These are phyloP conservation scores for Arthrobotrys iridis DNA, from an alignment of 2,329 filamentous ascomycete genomes.

Conservation along the genomic window DNA sequence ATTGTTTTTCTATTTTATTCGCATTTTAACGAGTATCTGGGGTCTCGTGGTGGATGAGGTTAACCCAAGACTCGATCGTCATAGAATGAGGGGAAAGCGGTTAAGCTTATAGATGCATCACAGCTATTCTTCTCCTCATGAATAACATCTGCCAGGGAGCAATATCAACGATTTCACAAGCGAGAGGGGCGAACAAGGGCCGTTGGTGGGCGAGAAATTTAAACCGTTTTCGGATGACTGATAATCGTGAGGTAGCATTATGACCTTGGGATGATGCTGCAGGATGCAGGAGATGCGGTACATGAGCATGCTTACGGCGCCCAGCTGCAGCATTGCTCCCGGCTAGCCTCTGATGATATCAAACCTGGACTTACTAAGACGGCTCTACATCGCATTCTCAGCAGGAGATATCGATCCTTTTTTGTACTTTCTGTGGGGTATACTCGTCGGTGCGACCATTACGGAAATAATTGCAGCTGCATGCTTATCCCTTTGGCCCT, in stretches of 20 bases:
- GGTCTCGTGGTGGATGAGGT: slow-evolving; percentile 9
- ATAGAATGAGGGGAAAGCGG: slow-evolving; percentile 20
- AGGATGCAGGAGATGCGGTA: not conserved
- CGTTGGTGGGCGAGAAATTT: slow-evolving; percentile 10
- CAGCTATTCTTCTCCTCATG: slow-evolving; percentile 7
- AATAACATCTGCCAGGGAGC: slow-evolving; percentile 50
- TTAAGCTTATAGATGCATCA: slow-evolving; percentile 16
- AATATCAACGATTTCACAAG: not conserved
- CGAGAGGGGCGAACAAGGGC: slow-evolving; percentile 6
- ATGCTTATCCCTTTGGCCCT: slow-evolving; percentile 6
- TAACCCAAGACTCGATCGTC: slow-evolving; percentile 27
- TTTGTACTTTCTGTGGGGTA: slow-evolving; percentile 23
- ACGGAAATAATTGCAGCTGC: slow-evolving; percentile 10
- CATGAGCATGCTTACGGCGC: not conserved
- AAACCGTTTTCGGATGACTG: slow-evolving; percentile 20
- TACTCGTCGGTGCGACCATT: slow-evolving; percentile 4
- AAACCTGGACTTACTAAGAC: not conserved
- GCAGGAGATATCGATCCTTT: not conserved
- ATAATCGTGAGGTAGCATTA: slow-evolving; percentile 38
- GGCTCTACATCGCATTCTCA: not conserved
- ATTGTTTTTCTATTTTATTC: slow-evolving; percentile 35
- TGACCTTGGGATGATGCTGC: not conserved
- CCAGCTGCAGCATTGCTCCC: not conserved
- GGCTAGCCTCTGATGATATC: not conserved
- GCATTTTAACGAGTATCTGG: not conserved